These are phyloP conservation scores for Pythium rishiriense DNA, from an alignment of 352 stramenopile species.

Conservation along the genomic window DNA sequence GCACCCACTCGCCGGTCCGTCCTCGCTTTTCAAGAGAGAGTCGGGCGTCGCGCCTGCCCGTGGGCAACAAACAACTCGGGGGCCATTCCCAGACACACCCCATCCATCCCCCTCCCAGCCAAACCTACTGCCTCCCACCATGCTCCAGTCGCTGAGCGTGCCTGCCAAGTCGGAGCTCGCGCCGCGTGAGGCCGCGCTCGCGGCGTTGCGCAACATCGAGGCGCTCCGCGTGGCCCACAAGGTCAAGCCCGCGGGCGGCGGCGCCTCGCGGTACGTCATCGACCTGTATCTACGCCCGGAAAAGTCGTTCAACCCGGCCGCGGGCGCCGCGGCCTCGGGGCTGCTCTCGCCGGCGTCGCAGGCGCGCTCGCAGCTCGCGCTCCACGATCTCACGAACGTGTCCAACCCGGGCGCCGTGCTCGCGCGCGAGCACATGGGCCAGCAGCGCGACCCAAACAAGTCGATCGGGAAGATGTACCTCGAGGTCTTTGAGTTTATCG, in stretches of 20 bases:
- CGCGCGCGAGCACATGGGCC: slow-evolving; percentile 3
- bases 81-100: neutral
- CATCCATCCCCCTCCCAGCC: neutral
- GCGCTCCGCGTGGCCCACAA: slow-evolving; percentile 18
- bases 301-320: neutral
- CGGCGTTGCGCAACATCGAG: slow-evolving; percentile 10
- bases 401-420: neutral
- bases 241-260: slow-evolving; percentile 13
- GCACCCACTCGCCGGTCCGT: no score
- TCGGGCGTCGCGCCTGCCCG: no score
- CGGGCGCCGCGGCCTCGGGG: neutral
- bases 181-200: slow-evolving; percentile 12
- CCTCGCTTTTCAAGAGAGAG: no score
- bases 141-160: slow-evolving; percentile 19
- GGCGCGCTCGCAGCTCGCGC: slow-evolving; percentile 13
- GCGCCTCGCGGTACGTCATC: slow-evolving; percentile 14
- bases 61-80: neutral
- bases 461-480: slow-evolving; percentile 19
- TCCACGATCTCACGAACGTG: neutral
- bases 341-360: slow-evolving; percentile 8
- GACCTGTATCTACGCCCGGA: slow-evolving; percentile 13
- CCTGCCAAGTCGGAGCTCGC: neutral
- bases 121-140: neutral
- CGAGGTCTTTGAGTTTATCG: slow-evolving; percentile 15
- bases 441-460: slow-evolving; percentile 3